phyloP scores from a whole-genome alignment of 805 yeast species.

The Nakazawaea ernobii region DNA sequence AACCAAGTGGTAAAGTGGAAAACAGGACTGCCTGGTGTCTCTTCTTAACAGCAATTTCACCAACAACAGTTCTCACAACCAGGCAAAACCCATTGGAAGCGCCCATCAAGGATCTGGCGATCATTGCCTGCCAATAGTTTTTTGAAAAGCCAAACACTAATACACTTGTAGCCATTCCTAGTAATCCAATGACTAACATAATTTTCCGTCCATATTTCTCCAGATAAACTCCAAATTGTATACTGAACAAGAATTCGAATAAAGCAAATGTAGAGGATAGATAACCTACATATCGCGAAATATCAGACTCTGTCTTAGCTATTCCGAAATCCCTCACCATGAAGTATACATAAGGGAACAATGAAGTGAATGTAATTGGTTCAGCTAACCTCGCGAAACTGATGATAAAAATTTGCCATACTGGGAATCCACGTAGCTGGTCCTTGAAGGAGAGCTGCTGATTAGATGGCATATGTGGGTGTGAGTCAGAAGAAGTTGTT shows the following conservation, averaged over 20 bases:
- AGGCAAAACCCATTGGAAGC: conserved; percentile 59
- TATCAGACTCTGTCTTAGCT: conserved; percentile 42
- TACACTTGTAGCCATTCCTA: conserved; percentile 44
- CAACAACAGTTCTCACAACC: conserved; percentile 55
- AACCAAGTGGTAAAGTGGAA: conserved; percentile 53
- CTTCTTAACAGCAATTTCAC: conserved; percentile 54
- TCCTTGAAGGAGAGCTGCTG: conserved; percentile 1
- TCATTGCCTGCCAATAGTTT: conserved; percentile 46
- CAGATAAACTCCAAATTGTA: conserved; percentile 54
- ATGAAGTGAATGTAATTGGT: conserved; percentile 56
- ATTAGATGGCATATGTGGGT: neutral
- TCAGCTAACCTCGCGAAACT: conserved; percentile 47
- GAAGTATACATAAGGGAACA: conserved; percentile 57
- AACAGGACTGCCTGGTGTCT: conserved; percentile 61
- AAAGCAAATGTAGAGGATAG: conserved; percentile 57
- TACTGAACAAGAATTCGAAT: conserved; percentile 50
- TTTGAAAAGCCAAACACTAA: conserved; percentile 48
- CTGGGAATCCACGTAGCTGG: conserved; percentile 3
- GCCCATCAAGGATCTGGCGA: conserved; percentile 51
- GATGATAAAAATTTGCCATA: conserved; percentile 31
- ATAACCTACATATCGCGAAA: conserved; percentile 57
- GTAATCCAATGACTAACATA: conserved; percentile 43
- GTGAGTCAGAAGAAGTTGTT: neutral
- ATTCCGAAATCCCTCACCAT: conserved; percentile 53
- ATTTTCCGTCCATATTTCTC: conserved; percentile 54